Base-by-base conservation (phyloP, 805 yeast genomes). In the Yarrowia porcina region DNA sequence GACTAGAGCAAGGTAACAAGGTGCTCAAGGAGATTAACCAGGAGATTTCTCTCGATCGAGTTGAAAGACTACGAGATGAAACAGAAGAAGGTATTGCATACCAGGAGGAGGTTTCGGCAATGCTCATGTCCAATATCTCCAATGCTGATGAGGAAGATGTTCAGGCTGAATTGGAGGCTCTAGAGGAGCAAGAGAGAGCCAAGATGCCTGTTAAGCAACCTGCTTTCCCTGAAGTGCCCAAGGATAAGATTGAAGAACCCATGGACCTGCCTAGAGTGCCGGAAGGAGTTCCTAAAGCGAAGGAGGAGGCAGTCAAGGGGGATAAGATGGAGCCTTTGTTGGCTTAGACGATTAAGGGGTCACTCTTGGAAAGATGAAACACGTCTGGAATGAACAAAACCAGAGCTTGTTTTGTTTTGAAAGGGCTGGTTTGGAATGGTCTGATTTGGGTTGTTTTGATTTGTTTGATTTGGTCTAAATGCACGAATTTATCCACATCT, bases 31-130 rank as follows among this genome's bases (percentile, higher is more conserved):
- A 83, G 67, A 78, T 94, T 65, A 94, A 94, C 72, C 76, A 77
- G 52, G 97, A 93, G 69, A 83, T 92, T 83, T 84, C 83, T 35
- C 71, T 89, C 17, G 92, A 88, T 32, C 83, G 83, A 68, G 87
- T 91, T n/a, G 97, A 92, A 67, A 81, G 80, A 69, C 79, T 93
- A 3, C 76, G 93, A 82, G 97, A 92, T 72, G 92, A 89, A 59
- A 81, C 89, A 20, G 89, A 87, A 50, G 97, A 90, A 21, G 96
- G 93, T 54, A 79, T 86, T 15, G 79, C 86, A 27, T 87, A 89
- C 69, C 97, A 90, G 69, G 84, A 88, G 63, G 80, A 78, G 65
- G 70, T 78, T 15, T 68, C 75, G 36, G 73, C 70, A 10, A 70
- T 75, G 73, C 71, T 78, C 33, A 70, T 75, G 17, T 66, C 66